Evolutionary conservation across 495 filamentous ascomycete genomes (phyloP), one percentile per base, ranked within the genome.

Genomic region (Annulohypoxylon bovei): DNA sequence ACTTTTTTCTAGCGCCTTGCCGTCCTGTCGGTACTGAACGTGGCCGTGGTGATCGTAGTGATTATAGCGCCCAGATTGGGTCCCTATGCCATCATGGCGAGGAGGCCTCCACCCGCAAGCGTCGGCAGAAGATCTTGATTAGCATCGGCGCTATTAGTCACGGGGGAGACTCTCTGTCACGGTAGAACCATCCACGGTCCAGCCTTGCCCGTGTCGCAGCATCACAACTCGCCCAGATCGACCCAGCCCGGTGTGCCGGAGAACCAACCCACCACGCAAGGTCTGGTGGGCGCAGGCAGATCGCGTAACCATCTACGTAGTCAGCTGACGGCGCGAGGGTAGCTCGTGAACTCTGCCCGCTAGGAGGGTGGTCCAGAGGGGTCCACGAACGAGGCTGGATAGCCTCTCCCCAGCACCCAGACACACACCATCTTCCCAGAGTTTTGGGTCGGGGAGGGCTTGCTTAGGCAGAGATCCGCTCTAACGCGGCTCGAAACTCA

Each of bases 281-380:
- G 44, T 4, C 23, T 14, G 62, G 14, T 23, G 37, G 40, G 49
- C 25, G 37, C 28, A 55, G 50, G 9, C 28, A 27, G 44, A 67
- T 67, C 62, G 52, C 68, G 64, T 71, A 72, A 72, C 64, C 64
- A 22, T 52, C 27, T 72, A 72, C 69, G 69, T 72, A 72, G 64
- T 72, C 65, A 64, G 69, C 69, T 68, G 39, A 67, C 47, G 58
- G 64, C 59, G 64, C 64, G 64, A 27, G 37, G 32, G 54, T 47
- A 58, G 46, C 52, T 20, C 30, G 54, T 23, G 4, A 61, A 52
- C 59, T 67, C 46, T 65, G 3, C 20, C 14, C 44, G 60, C 53
- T 53, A 37, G n/a, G 52, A 33, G 53, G 67, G 47, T 65, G 54
- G 62, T 62, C 32, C 62, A 39, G 35, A 62, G 46, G 46, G 30